Evolutionary conservation across 768 basidiomycete genomes (phyloP).

Genomic region (Gloeophyllum trabeum): DNA sequence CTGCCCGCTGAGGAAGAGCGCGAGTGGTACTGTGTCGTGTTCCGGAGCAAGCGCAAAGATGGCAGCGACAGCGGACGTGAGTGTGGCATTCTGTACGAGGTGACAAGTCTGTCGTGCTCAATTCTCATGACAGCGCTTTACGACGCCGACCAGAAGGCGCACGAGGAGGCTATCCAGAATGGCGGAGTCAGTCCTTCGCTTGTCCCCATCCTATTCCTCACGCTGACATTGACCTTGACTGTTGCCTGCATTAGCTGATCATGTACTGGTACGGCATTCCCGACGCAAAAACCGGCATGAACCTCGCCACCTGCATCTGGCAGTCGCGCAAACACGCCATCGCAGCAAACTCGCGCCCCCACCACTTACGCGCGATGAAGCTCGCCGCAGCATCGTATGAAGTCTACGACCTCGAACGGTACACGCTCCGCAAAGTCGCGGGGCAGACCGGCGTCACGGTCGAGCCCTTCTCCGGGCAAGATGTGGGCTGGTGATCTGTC

Average conservation of each 20-base stretch:
- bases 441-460: conserved; percentile 51
- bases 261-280: conserved; percentile 95
- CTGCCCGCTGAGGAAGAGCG: conserved; percentile 64
- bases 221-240: conserved; percentile 4
- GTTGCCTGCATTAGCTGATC: conserved; percentile 41
- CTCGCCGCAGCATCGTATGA: conserved; percentile 74
- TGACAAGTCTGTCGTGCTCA: conserved; percentile 1
- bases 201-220: neutral
- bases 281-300: conserved; percentile 60
- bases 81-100: conserved; percentile 9
- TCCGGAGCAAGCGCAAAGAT: conserved; percentile 64
- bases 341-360: conserved; percentile 67
- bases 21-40: conserved; percentile 91
- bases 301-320: conserved; percentile 96
- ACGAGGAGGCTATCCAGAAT: conserved; percentile 85
- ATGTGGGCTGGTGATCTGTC: conserved; percentile 66
- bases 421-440: conserved; percentile 52
- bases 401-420: conserved; percentile 66
- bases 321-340: conserved; percentile 77
- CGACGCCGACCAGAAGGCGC: conserved; percentile 77
- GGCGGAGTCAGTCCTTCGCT: conserved; percentile 51
- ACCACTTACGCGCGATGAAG: conserved; percentile 76
- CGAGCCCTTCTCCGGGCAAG: conserved; percentile 46
- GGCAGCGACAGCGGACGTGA: conserved; percentile 61
- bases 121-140: conserved; percentile 68